Base-by-base conservation (phyloP, 176 grass and related monocot genomes). In the Bromus sterilis region DNA sequence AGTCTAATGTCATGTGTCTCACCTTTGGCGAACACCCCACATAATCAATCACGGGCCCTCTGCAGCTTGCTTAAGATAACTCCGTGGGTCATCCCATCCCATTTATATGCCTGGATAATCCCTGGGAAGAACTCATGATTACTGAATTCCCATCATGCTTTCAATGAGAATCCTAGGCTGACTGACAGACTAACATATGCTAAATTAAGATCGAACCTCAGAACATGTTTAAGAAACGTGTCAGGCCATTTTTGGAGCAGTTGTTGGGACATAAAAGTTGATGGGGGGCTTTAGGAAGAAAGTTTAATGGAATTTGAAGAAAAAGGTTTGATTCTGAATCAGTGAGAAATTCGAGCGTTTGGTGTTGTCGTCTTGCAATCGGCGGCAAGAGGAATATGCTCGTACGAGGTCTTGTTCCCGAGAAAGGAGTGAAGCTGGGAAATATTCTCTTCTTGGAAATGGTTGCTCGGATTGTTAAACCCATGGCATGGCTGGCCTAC, bases 61-160 rank as follows among this genome's bases (percentile, higher is more conserved):
- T 77, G 71, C 82, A 77, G 82, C 77, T 53, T 37, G 81, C 35
- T 89, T 84, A 42, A 67, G 36, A 60, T 46, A 74, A 82, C 62
- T 16, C 48, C 31, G 49, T 75, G 77, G 68, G 69, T 59, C 82
- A 75, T 40, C 31, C 20, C 30, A 9, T 53, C 49, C 49, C 49
- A 53, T n/a, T 16, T 24, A 29, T 35, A 26, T 84, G 33, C 53
- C 24, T 34, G 42, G 33, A 71, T 78, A 83, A 83, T 61, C 80
- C 80, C 78, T 24, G 32, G 34, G 31, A 84, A 9, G 4, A 72
- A 42, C 41, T 31, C 32, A 86, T 65, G 42, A 65, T 63, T 63
- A 56, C 16, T 2, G 2, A 37, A 16, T 62, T 74, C 39, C 8
- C 56, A 80, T 35, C 42, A 40, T 51, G 11, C 43, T 80, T 41